Percentiles rank a stretch among this genome's conserved stretches.
These are phyloP conservation scores for Tolypocladium pustulatum DNA, from an alignment of 2,329 filamentous ascomycete genomes.

Conservation along the genomic window DNA sequence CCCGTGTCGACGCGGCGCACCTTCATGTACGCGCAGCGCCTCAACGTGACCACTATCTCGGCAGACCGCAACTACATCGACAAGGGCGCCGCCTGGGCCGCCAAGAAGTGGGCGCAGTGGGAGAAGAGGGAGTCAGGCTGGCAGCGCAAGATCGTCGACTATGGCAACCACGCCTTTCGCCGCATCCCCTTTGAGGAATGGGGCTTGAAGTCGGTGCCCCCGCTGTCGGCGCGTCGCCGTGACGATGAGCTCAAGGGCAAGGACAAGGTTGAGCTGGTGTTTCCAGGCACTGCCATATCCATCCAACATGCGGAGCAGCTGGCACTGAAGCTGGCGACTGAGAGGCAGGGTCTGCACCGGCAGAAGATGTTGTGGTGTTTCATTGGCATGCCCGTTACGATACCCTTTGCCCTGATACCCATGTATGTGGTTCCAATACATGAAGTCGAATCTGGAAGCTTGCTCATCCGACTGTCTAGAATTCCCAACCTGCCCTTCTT, in stretches of 20 bases:
- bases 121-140: conserved; percentile 76
- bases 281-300: conserved; percentile 61
- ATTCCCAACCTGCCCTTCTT: conserved; percentile 95
- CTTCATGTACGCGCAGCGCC: conserved; percentile 81
- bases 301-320: conserved; percentile 51
- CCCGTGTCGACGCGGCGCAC: conserved; percentile 86
- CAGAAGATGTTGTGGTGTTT: conserved; percentile 72
- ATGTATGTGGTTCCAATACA: conserved; percentile 47
- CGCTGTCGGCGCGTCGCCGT: conserved; percentile 57
- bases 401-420: conserved; percentile 75
- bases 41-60: conserved; percentile 44
- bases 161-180: conserved; percentile 76
- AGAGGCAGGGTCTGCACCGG: conserved; percentile 69
- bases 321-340: conserved; percentile 63
- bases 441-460: background rate
- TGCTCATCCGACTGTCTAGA: conserved; percentile 28
- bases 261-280: conserved; percentile 63
- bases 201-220: conserved; percentile 89
- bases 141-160: conserved; percentile 78
- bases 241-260: conserved; percentile 52
- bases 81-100: conserved; percentile 58
- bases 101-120: conserved; percentile 74
- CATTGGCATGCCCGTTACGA: conserved; percentile 70
- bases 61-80: conserved; percentile 48
- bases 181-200: conserved; percentile 95